Base-by-base conservation (phyloP, 163 green algal species). In the Coccomyxa subellipsoidea region DNA sequence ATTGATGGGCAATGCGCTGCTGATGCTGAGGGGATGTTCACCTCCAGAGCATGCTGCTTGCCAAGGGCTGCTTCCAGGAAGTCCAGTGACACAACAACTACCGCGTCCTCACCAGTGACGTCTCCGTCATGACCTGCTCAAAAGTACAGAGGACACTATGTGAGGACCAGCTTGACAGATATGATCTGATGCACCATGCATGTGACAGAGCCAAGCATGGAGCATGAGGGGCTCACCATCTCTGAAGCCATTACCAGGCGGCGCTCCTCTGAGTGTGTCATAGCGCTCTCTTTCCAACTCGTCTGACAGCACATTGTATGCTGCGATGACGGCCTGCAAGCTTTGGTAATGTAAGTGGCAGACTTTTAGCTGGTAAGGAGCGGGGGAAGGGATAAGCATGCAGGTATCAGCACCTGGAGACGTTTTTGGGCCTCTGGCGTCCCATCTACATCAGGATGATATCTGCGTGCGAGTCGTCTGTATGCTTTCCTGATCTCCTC, bases 391-490 rank as follows among this genome's bases (percentile, higher is more conserved):
- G n/a, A n/a, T n/a, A n/a, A n/a, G n/a, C n/a, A n/a, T n/a, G n/a
- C n/a, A 59, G 2, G 3, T 12, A 59, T 12, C 47, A 59, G 47
- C 4, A 59, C 47, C 47, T 59, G 47, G 31, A 12, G 54, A 27
- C 21, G 25, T 38, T 47, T 59, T 59, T 59, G 47, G 3, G 78
- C 79, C 3, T 53, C 34, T 25, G 35, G 10, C 5, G 34, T 77
- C 7, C 32, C 0, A 37, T 87, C 84, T 34, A 85, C 76, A 35
- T 87, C 83, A 2, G 83, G 83, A 70, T 87, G 83, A 40, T 70
- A 83, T 32, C 54, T 70, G 29, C 80, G 59, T 5, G 80, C 80
- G 6, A 87, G 76, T 0, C 66, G 75, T 12, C 83, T 38, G n/a
- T 80, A 85, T 0, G 83, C 80, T 12, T 34, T 54, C 35, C 84